Evolutionary conservation across 306 rosid genomes (phyloP), one percentile per base, ranked within the genome.

Genomic region (Sindora glabra): DNA sequence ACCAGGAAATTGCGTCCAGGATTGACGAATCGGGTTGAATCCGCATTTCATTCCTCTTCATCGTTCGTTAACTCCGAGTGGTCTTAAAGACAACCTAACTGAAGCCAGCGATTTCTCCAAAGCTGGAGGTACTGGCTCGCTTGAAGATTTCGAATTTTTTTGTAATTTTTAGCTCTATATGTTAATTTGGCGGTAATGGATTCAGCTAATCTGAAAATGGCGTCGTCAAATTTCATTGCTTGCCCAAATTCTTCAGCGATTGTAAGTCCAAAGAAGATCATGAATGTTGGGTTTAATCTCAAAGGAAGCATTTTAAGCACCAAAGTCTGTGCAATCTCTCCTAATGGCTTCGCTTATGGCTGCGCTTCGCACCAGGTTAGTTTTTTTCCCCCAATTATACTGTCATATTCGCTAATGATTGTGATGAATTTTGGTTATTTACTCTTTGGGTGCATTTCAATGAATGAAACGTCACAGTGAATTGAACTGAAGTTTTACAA

Each of bases 291-390:
- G 41, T 61, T 73, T 42, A 56, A 32, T 62, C 75, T 62, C 63
- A 48, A 48, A 22, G 38, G 64, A 62, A 54, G 27, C 53, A 12
- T 55, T 15, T 30, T 64, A 34, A n/a, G 22, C 74, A 38, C 45
- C 67, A 86, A 30, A 59, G 8, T 75, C 42, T 71, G 37, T 38
- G 82, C 78, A 17, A 6, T 83, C 51, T 74, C 79, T 12, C 48
- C 78, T 18, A 79, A 79, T 59, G 85, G 86, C 58, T 77, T 85
- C 33, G 81, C 60, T 50, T 60, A 81, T 71, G 42, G 52, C 48
- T 61, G 72, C 34, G 38, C 77, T 72, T 80, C 84, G 0, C 68
- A 25, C 36, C 65, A 67, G 85, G 86, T 90, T 15, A 61, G 89
- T 77, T 10, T 2, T 37, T 33, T 11, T 46, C 24, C 12, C 10